A percentile compares a stretch with the other conserved stretches of the same genome.
Conservation (phyloP, 2,329 filamentous ascomycete genomes). For the Penicillium sp. region DNA sequence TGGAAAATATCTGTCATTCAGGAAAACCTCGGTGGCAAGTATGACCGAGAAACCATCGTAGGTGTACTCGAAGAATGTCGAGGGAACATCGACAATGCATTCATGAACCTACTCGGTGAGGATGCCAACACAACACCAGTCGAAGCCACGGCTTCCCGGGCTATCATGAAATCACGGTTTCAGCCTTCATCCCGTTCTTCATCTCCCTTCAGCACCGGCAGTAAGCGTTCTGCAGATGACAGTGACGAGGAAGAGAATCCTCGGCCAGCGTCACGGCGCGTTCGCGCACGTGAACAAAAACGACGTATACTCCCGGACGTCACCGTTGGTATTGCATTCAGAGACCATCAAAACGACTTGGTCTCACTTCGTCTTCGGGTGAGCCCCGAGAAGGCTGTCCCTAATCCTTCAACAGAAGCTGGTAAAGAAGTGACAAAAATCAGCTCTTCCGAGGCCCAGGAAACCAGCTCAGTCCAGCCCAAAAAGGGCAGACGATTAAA, state of each 20-base stretch:
- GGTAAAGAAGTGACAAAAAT: constrained; percentile 12
- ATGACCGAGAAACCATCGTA: constrained; percentile 57
- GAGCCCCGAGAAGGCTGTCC: constrained; percentile 29
- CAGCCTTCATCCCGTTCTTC: constrained; percentile 46
- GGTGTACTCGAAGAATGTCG: constrained; percentile 58
- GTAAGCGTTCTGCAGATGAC: constrained; percentile 48
- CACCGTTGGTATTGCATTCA: constrained; percentile 45
- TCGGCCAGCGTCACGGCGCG: constrained; percentile 34
- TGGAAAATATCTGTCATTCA: constrained; percentile 62
- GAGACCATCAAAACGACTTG: constrained; percentile 44
- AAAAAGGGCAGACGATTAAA: constrained; percentile 20
- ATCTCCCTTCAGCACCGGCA: constrained; percentile 47
- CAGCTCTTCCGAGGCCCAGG: constrained; percentile 16
- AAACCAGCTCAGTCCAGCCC: constrained; percentile 3
- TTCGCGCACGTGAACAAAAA: constrained; percentile 34
- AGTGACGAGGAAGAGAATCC: constrained; percentile 44
- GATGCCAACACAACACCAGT: constrained; percentile 36
- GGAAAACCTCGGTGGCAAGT: constrained; percentile 56
- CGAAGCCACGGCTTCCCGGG: constrained; percentile 28
- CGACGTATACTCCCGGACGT: constrained; percentile 43
- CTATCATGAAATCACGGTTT: constrained; percentile 38
- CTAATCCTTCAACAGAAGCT: constrained; percentile 16
- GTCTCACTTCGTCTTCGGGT: constrained; percentile 43
- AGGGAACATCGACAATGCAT: constrained; percentile 59
- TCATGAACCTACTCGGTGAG: constrained; percentile 57